Evolutionary conservation across 2,329 filamentous ascomycete genomes (phyloP), one percentile per base, ranked within the genome.

Genomic region (Coniochaeta sp.): DNA sequence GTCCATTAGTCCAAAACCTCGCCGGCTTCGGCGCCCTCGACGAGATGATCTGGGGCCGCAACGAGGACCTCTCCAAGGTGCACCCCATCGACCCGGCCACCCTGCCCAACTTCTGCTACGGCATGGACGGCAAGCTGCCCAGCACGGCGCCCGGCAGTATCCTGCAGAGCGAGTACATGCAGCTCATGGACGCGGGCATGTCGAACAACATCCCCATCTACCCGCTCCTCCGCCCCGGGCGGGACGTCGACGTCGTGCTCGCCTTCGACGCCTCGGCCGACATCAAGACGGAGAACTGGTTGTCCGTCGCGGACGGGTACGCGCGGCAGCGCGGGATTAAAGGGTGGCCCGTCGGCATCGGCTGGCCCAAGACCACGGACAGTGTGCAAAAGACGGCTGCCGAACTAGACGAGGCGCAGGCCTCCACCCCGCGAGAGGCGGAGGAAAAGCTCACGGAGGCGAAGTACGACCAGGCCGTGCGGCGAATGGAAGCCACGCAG

Each of bases 161-260:
- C 33, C 84, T 88, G 60, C 74, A 81, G 16, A 78, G 77, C 13
- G 76, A 85, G 42, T 86, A 95, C 65, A 76, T 92, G 16, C 85
- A 89, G 57, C 77, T 92, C 14, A 97, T 96, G 91, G 94, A 99
- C 67, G 91, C 94, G 1, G 94, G 94, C 49, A 99, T 99, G 94
- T 95, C 89, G 57, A 97, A 99, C 66, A 99, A 99, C 63, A 76
- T 99, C 8, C 94, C 94, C 1, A 91, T 97, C 38, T 99, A 99
- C 65, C 94, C 94, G 0, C 78, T 97, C 3, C 82, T 99, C 16
- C 84, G 94, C 10, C 90, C 90, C 0, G 92, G 91, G 2, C 81
- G 94, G 31, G 81, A 95, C 52, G 86, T 99, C 6, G 94, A 99
- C 60, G 79, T 99, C 40, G 74, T 97, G 45, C 81, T 99, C 45